A percentile compares a stretch with the other conserved stretches of the same genome.
Evolutionary conservation across 352 stramenopile genomes (phyloP).

Genomic region (Plasmopara muralis): DNA sequence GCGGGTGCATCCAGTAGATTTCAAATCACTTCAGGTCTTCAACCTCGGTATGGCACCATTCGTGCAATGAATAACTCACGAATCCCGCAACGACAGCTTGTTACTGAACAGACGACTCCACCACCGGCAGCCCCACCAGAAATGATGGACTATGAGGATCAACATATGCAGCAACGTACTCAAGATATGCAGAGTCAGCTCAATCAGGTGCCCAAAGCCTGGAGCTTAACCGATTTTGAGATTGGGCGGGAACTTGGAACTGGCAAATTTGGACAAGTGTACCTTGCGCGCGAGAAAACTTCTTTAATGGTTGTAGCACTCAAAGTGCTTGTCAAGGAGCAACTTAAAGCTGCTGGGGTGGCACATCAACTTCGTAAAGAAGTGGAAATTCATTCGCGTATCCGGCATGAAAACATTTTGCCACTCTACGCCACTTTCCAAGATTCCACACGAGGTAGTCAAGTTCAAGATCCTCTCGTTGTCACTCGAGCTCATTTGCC

Average conservation of each 20-base stretch:
- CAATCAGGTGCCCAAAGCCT: slow-evolving; percentile 41
- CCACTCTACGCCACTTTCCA: slow-evolving; percentile 82
- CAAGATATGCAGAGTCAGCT: slow-evolving; percentile 17
- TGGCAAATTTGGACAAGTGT: slow-evolving; percentile 89
- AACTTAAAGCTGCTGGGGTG: slow-evolving; percentile 57
- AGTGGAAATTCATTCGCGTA: slow-evolving; percentile 88
- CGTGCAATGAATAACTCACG: slow-evolving; percentile 7
- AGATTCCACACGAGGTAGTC: slow-evolving; percentile 50
- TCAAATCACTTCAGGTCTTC: slow-evolving; percentile 8
- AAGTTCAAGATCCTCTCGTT: background rate
- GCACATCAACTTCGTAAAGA: slow-evolving; percentile 83
- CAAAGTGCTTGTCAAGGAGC: slow-evolving; percentile 88
- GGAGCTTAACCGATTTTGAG: slow-evolving; percentile 84
- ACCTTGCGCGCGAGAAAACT: slow-evolving; percentile 79
- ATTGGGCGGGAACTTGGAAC: slow-evolving; percentile 75
- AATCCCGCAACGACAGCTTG: slow-evolving; percentile 7
- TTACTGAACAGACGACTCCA: slow-evolving; percentile 10
- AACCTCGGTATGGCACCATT: slow-evolving; percentile 13
- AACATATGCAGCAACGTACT: slow-evolving; percentile 16
- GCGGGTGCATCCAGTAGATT: slow-evolving; percentile 14
- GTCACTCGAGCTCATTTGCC: background rate
- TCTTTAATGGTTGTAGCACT: slow-evolving; percentile 77
- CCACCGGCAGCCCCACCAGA: slow-evolving; percentile 20
- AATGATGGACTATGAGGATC: slow-evolving; percentile 26
- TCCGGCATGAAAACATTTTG: slow-evolving; percentile 85